These are phyloP conservation scores for Urostyla sp. DNA, from an alignment of 73 alveolate species.

Conservation along the genomic window DNA sequence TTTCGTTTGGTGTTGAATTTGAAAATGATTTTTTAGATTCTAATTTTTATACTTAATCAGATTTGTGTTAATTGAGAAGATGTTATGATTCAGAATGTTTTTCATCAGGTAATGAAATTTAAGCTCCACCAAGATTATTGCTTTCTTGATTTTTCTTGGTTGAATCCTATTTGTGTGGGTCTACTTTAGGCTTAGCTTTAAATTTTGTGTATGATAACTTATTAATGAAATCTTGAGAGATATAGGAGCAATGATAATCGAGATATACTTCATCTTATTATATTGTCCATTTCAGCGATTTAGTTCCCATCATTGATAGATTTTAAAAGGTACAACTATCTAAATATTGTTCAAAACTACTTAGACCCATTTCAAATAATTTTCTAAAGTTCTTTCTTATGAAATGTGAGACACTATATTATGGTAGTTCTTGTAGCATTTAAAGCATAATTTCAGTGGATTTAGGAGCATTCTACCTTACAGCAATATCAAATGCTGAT, in stretches of 20 bases:
- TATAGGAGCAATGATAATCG: constrained; percentile 40
- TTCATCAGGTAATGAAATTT: too few species aligned
- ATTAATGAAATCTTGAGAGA: too few species aligned
- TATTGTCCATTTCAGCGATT: constrained; percentile 17
- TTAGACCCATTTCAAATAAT: constrained; percentile 21
- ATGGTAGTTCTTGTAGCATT: constrained; percentile 16
- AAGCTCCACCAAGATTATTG: too few species aligned
- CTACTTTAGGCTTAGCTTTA: too few species aligned
- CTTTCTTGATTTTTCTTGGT: too few species aligned
- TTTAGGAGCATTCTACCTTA: constrained; percentile 27
- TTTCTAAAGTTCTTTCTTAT: constrained; percentile 30
- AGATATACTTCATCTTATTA: constrained; percentile 1
- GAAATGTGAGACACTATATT: constrained; percentile 20
- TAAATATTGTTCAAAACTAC: constrained; percentile 1
- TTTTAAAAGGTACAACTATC: constrained; percentile 13
- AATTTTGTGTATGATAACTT: too few species aligned
- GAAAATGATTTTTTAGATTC: too few species aligned
- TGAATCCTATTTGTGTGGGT: too few species aligned
- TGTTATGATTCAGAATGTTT: too few species aligned
- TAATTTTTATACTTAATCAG: too few species aligned
- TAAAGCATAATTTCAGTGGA: constrained; percentile 33
- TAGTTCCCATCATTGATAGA: constrained; percentile 32
- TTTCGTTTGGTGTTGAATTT: too few species aligned
- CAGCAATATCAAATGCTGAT: constrained; percentile 46
- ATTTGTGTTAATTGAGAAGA: too few species aligned